Conservation (phyloP, 192 early-diverging fungal species). For the Coemansia pectinata region DNA sequence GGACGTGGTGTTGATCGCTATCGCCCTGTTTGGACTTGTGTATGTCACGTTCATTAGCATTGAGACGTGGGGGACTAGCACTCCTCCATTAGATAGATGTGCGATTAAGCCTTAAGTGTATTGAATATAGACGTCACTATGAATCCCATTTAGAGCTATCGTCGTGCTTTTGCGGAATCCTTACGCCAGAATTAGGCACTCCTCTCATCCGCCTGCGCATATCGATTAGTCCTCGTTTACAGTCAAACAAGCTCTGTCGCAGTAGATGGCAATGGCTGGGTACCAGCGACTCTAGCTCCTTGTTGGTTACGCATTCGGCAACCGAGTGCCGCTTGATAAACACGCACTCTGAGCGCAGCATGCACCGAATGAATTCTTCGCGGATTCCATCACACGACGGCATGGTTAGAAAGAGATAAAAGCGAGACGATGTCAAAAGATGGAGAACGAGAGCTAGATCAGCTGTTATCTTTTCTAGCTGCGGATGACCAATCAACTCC, state of each 20-base stretch:
- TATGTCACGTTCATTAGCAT: conserved; percentile 84
- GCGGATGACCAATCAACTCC: conserved; percentile 1
- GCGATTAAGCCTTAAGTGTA: conserved; percentile 13
- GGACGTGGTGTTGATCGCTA: conserved; percentile 64
- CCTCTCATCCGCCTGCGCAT: conserved; percentile 54
- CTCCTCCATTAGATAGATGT: conserved; percentile 41
- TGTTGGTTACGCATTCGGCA: conserved; percentile 43
- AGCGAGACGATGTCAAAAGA: not conserved
- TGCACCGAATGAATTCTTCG: conserved; percentile 48
- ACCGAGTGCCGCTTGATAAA: conserved; percentile 46
- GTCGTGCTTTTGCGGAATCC: conserved; percentile 21
- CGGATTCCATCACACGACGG: conserved; percentile 53
- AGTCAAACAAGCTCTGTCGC: conserved; percentile 49
- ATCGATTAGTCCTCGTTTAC: conserved; percentile 53
- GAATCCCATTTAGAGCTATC: conserved; percentile 44
- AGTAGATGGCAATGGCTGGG: conserved; percentile 42
- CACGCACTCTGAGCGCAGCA: conserved; percentile 52
- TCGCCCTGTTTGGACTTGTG: conserved; percentile 71
- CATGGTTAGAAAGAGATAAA: conserved; percentile 23
- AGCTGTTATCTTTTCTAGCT: not conserved
- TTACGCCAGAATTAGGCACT: conserved; percentile 33
- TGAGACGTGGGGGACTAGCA: conserved; percentile 43
- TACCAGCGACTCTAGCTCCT: conserved; percentile 31
- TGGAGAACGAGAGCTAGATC: not conserved
- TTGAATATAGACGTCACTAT: conserved; percentile 2